These are phyloP conservation scores for Talinum fruticosum DNA, from an alignment of 148 eudicot species.

Conservation along the genomic window DNA sequence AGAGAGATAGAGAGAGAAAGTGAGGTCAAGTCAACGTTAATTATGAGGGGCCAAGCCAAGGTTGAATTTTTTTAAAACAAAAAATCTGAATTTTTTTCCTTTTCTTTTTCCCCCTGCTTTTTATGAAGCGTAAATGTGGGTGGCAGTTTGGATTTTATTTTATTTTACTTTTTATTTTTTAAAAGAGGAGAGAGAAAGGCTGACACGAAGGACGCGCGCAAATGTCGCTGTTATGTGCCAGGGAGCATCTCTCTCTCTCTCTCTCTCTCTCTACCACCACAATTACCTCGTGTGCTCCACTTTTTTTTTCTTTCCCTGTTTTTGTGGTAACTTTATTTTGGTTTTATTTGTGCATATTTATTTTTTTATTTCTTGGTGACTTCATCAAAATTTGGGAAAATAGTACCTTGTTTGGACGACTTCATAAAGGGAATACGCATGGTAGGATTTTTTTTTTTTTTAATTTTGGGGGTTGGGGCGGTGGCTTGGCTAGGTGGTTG, in stretches of 20 bases:
- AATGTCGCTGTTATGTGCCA: slow-evolving; percentile 30
- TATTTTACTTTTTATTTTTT: neutral
- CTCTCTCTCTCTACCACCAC: neutral
- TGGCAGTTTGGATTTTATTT: neutral
- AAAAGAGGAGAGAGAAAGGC: slow-evolving; percentile 8
- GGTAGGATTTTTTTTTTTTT: neutral
- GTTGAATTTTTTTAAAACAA: neutral
- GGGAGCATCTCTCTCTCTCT: slow-evolving; percentile 14
- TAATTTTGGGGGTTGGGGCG: neutral
- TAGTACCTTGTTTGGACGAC: neutral
- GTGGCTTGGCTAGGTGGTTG: slow-evolving; percentile 4
- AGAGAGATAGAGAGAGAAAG: neutral
- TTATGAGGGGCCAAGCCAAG: slow-evolving; percentile 5
- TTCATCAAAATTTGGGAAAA: neutral
- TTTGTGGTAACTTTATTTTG: neutral
- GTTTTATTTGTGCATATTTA: neutral
- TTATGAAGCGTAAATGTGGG: neutral
- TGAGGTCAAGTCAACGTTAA: slow-evolving; percentile 8
- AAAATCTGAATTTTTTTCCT: neutral
- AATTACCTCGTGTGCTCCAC: slow-evolving; percentile 18
- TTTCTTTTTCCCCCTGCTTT: too few species aligned
- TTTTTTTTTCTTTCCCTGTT: neutral
- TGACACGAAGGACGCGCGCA: slow-evolving; percentile 26
- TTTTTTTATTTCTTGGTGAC: neutral
- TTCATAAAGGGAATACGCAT: neutral